Evolutionary conservation across 192 early-diverging fungal genomes (phyloP), one percentile per base, ranked within the genome.

Genomic region (Rhizophlyctis rosea): DNA sequence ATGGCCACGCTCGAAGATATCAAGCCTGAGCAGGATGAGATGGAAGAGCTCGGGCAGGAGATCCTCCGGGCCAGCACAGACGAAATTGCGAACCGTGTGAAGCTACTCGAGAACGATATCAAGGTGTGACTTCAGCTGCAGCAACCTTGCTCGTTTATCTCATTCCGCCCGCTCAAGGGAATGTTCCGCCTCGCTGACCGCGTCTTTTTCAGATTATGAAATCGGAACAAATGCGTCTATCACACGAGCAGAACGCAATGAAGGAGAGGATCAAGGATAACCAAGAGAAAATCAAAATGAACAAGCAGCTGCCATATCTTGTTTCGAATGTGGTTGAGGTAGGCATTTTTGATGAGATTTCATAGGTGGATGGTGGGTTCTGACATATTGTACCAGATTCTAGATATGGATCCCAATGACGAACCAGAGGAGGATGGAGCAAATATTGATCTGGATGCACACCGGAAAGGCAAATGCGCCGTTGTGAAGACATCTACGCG

Each of bases 291-390:
- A 94, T 98, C 76, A 95, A 93, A 76, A 78, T 97, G 72, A 96
- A 97, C 80, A 93, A 91, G 78, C 94, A 96, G 76, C 81, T 97
- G 52, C 96, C 96, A 35, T 97, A 97, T 72, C 76, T 98, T 62
- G 96, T 98, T 30, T 87, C 90, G 24, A 97, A 94, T 70, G 90
- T 98, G 34, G 93, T 98, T 33, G 96, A 98, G 86, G 88, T 93
- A 77, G 30, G 61, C 11, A 44, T 49, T 34, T 9, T 27, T n/a
- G 21, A 50, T 66, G 16, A 34, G 30, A n/a, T n/a, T n/a, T n/a
- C n/a, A n/a, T 18, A 47, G 34, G 1, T 16, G 32, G 24, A 21
- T 57, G 24, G 24, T 35, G 56, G 1, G 9, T 21, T n/a, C 56
- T 57, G 59, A 55, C 30, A 57, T n/a, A 23, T 24, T 57, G 16